Evolutionary conservation across 768 basidiomycete genomes (phyloP), one percentile per base, ranked within the genome.

Genomic region (Calocybe gangraenosa): DNA sequence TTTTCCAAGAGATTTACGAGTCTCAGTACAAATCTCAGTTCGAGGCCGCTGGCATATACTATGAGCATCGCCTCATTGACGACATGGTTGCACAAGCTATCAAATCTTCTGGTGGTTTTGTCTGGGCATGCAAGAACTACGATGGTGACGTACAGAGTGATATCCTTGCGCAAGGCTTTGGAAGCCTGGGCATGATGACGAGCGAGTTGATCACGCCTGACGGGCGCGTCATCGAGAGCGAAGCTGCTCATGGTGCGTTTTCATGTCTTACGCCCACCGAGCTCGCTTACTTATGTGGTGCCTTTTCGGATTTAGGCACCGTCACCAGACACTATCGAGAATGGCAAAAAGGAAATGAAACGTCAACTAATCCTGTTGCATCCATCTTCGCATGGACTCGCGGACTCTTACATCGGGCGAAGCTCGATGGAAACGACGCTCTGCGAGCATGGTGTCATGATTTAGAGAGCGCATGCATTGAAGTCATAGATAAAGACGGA

Each of bases 341-440:
- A 68, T 86, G 81, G 63, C 95, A 98, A 67, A 95, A 97, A 74
- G 95, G 95, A 40, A 84, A 86, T 48, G 96, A 98, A 73, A 98
- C 95, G 9, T 93, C 90, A 46, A 99, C 95, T 37, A 99, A 99
- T 78, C 94, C 95, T 32, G 93, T 98, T 55, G 95, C 95, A 36
- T 92, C 89, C 46, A 97, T 99, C 71, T 98, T 94, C 58, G 95
- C 95, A 7, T 99, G 95, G 95, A 98, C 95, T 13, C 84, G 96
- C 37, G 95, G 95, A 0, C 76, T 99, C 33, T 69, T 91, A 43
- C 92, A 92, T 69, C 85, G 93, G 54, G 94, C 93, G 25, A 28
- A 28, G 25, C 25, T 28, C 11, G 25, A 28, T 60, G 71, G 70
- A 32, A 98, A 95, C 62, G 79, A 78, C 17, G 71, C 73, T 25